Evolutionary conservation across 176 grass and related monocot genomes (phyloP), one percentile per base, ranked within the genome.

Genomic region (Dactylis glomerata): DNA sequence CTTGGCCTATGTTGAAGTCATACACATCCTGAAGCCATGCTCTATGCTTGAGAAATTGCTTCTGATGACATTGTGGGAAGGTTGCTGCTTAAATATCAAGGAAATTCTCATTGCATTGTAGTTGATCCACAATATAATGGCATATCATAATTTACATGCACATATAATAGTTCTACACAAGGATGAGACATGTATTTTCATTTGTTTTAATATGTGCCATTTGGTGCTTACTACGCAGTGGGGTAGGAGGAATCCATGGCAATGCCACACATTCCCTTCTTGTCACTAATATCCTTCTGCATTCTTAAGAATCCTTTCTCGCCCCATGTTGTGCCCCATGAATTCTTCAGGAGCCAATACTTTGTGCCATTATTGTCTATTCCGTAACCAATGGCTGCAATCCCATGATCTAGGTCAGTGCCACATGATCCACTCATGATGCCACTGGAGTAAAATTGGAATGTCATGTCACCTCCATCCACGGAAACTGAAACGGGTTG

Each of bases 311-410:
- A 76, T n/a, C 73, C 28, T 5, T 76, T 76, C 73, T 76, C 31
- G 2, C 73, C 73, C 73, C 49, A 76, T 76, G 73, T 37, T n/a
- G 19, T 76, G 8, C 71, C 44, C 71, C 71, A 74, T 74, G 71
- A 74, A 22, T 74, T 74, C 6, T 74, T 74, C 15, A 76, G 13
- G 31, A 76, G 22, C 73, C 46, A 54, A 55, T 76, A 76, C 49
- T 76, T 76, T 55, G 73, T 76, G 11, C 49, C 73, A 55, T 56
- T 45, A 75, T 16, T 34, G 50, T 50, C 45, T 4, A 1, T 36
- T 32, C 73, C 31, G 8, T 55, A 76, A 55, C 73, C 49, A 55
- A 76, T 76, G 49, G 73, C 47, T 23, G 31, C 73, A 54, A 76
- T 55, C 32, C 10, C 73, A 76, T 76, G 73, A 50, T 55, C 31